Evolutionary conservation across 2,329 filamentous ascomycete genomes (phyloP).

Genomic region (Dryadomyces sulphureus): DNA sequence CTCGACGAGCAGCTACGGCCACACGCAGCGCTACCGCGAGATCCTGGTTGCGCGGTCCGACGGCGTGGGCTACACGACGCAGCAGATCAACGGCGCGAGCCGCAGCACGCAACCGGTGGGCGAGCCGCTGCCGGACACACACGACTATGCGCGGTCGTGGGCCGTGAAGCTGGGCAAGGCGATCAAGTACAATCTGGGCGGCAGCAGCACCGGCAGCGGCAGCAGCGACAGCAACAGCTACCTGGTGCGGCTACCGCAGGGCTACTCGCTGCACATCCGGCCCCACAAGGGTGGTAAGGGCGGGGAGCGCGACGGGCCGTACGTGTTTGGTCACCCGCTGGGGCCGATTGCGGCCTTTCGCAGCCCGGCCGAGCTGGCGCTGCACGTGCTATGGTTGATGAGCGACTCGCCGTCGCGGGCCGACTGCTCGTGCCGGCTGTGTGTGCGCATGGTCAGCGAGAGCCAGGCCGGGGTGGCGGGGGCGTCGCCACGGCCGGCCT

Average conservation of each 20-base stretch:
- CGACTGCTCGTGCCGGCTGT: constrained; percentile 37
- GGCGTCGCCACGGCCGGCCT: too few relatives aligned
- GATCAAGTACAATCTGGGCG: constrained; percentile 13
- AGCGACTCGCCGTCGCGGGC: constrained; percentile 30
- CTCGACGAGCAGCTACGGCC: not conserved
- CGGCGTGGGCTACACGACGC: constrained; percentile 10
- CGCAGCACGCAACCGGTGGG: constrained; percentile 9
- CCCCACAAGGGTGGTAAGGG: constrained; percentile 7
- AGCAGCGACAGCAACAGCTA: constrained; percentile 7
- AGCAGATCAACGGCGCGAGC: constrained; percentile 13
- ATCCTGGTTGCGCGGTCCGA: constrained; percentile 10
- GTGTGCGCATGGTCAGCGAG: constrained; percentile 18
- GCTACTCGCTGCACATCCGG: constrained; percentile 11
- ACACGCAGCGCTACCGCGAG: constrained; percentile 8
- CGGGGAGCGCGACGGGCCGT: constrained; percentile 47
- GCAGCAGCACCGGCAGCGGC: not conserved
- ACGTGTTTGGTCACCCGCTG: constrained; percentile 12
- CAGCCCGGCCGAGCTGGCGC: constrained; percentile 36
- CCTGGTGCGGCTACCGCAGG: constrained; percentile 10
- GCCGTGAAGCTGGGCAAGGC: constrained; percentile 12
- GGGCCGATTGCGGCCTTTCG: constrained; percentile 22
- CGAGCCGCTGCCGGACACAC: constrained; percentile 8
- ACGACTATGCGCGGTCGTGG: constrained; percentile 11
- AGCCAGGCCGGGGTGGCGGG: too few relatives aligned
- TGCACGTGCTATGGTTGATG: constrained; percentile 36